Conservation (phyloP, 768 basidiomycete species). For the Boletus tylopilopsis region DNA sequence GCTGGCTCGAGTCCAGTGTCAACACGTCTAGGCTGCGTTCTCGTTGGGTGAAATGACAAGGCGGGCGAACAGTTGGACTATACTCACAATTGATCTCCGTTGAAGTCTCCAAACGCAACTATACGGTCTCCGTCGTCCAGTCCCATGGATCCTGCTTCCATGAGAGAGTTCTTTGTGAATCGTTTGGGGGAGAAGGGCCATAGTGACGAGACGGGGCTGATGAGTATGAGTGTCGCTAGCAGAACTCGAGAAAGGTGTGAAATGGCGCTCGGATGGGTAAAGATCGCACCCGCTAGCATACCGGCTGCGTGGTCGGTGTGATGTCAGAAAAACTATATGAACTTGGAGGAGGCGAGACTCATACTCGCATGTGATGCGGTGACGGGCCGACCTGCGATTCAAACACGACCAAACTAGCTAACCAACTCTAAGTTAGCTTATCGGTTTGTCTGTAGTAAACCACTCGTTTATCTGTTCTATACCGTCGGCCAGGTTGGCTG, state of each 20-base stretch:
- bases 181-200: conserved; percentile 92
- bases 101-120: conserved; percentile 91
- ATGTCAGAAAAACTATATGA: not conserved
- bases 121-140: conserved; percentile 68
- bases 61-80: not conserved
- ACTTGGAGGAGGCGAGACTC: too few relatives aligned
- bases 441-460: too few relatives aligned
- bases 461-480: too few relatives aligned
- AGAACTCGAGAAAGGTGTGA: conserved; percentile 1
- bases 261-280: not conserved
- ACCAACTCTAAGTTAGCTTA: too few relatives aligned
- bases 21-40: conserved; percentile 71
- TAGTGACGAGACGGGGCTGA: conserved; percentile 30
- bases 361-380: not conserved
- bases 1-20: conserved; percentile 69
- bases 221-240: conserved; percentile 16
- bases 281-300: conserved; percentile 9
- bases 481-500: too few relatives aligned
- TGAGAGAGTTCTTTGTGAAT: conserved; percentile 76
- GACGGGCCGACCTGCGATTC: conserved; percentile 10
- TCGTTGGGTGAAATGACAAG: not conserved
- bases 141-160: conserved; percentile 79
- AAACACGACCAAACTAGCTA: conserved; percentile 28
- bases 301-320: not conserved
- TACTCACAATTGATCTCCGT: conserved; percentile 93